Evolutionary conservation across 2,329 filamentous ascomycete genomes (phyloP), one percentile per base, ranked within the genome.

Genomic region (Camptophora hylomeconis): DNA sequence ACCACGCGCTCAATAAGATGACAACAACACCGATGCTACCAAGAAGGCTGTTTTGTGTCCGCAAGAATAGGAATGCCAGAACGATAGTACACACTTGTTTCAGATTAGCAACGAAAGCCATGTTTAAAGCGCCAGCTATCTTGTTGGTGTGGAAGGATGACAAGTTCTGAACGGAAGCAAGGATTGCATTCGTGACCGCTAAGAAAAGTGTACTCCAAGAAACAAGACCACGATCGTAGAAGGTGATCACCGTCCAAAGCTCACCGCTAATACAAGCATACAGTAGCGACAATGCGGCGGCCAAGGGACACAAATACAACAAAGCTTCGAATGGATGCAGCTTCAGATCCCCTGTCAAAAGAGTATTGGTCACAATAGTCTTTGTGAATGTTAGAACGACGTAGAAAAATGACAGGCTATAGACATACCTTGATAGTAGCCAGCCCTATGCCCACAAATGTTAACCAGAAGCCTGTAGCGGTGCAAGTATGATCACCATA

Each of bases 361-460:
- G 63, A 44, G 67, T 64, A 52, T 75, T 75, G 19, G 71, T 73
- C 17, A 68, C 67, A 18, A 76, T 66, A 2, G 70, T 75, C 59
- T 75, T 7, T 5, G 21, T n/a, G n/a, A 12, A 7, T n/a, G n/a
- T 24, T 7, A n/a, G n/a, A n/a, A n/a, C n/a, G n/a, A n/a, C n/a
- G n/a, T n/a, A n/a, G n/a, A n/a, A n/a, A n/a, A n/a, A n/a, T n/a
- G n/a, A n/a, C n/a, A n/a, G n/a, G n/a, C n/a, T n/a, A n/a, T n/a
- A n/a, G n/a, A n/a, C 11, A n/a, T 5, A n/a, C 15, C 24, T 35
- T 75, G 49, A 66, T 39, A 10, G 65, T 60, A 15, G 67, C 67
- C 6, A 70, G 56, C 30, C 70, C 35, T 9, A 69, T 65, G 31
- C 67, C 67, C 5, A 69, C 47, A 16, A 68, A 57, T 15, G 66